Evolutionary conservation across 2,329 filamentous ascomycete species (phyloP), one percentile per base, ranked within the genome.

Genomic region (Gnomoniopsis smithogilvyi): DNA sequence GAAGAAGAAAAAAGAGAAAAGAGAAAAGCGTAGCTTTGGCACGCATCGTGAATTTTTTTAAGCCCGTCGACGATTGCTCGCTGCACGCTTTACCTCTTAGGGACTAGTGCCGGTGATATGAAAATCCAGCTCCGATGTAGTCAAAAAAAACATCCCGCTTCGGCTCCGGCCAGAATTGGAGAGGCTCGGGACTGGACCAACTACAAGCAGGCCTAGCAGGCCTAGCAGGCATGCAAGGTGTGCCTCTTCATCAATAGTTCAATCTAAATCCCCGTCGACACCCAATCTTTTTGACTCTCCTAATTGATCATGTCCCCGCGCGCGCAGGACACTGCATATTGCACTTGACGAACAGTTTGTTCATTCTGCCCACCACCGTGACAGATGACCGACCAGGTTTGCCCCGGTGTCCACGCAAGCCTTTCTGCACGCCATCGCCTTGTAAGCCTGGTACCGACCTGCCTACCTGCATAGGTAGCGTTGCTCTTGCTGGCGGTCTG

Each of bases 1-100:
- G 80, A 91, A 82, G 85, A 83, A 81, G 33, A 77, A 78, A 80
- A 83, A 84, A 76, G 71, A 74, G 69, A 76, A 76, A 70, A 69
- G 50, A 56, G 56, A 64, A 68, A 69, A 69, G 55, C 51, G 54
- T 36, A 56, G 46, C 57, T 54, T 59, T 58, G 48, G 57, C 62
- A 54, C 50, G 54, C 54, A 19, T 53, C 41, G 33, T 38, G 53
- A 63, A 61, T 50, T 59, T 64, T n/a, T 66, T 66, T 60, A 36
- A 66, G 63, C 58, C 53, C 47, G 52, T 54, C 54, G 46, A 11
- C 43, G 51, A 36, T n/a, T 41, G 55, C 51, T 8, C 15, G 12
- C 6, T 8, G 24, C 24, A 12, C 60, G 49, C 57, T n/a, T 50
- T 50, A 14, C 60, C 4, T 3, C n/a, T 22, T 22, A 2, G 14